phyloP scores from a whole-genome alignment of 2,329 filamentous ascomycete genomes.

The Esteya vermicola region DNA sequence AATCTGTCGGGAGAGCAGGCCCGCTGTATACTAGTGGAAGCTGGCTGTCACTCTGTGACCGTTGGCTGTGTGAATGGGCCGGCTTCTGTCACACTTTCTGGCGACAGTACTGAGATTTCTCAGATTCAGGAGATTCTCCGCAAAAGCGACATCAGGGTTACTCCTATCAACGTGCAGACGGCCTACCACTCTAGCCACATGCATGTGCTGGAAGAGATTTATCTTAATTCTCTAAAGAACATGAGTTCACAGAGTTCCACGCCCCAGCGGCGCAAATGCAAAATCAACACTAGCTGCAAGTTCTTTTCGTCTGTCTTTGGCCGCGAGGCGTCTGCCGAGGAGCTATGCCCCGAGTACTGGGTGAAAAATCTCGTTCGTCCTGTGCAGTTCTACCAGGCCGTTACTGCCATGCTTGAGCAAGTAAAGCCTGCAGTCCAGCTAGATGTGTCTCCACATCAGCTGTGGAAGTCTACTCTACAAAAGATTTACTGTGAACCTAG shows the following conservation, averaged over 20 bases:
- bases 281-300: neutral
- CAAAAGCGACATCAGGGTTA: conserved; percentile 1
- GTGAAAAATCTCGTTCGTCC: conserved; percentile 20
- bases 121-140: conserved; percentile 6
- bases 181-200: conserved; percentile 19
- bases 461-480: conserved; percentile 8
- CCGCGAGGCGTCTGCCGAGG: neutral
- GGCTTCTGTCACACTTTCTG: conserved; percentile 21
- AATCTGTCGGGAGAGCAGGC: conserved; percentile 23
- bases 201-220: conserved; percentile 10
- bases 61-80: conserved; percentile 22
- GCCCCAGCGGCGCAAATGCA: no score
- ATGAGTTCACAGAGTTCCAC: no score
- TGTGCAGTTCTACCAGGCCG: conserved; percentile 18
- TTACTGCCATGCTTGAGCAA: conserved; percentile 8
- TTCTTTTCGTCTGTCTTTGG: conserved; percentile 14
- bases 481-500: no score
- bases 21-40: conserved; percentile 8
- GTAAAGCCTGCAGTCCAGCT: conserved; percentile 5
- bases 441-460: conserved; percentile 10
- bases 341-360: conserved; percentile 16
- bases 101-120: conserved; percentile 7
- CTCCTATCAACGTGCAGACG: conserved; percentile 12
- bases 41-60: conserved; percentile 11
- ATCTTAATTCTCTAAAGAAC: conserved; percentile 6